A percentile compares a stretch with the other conserved stretches of the same genome.
These are phyloP conservation scores for Phytophthora sansomeana DNA, from an alignment of 352 stramenopile species.

Conservation along the genomic window DNA sequence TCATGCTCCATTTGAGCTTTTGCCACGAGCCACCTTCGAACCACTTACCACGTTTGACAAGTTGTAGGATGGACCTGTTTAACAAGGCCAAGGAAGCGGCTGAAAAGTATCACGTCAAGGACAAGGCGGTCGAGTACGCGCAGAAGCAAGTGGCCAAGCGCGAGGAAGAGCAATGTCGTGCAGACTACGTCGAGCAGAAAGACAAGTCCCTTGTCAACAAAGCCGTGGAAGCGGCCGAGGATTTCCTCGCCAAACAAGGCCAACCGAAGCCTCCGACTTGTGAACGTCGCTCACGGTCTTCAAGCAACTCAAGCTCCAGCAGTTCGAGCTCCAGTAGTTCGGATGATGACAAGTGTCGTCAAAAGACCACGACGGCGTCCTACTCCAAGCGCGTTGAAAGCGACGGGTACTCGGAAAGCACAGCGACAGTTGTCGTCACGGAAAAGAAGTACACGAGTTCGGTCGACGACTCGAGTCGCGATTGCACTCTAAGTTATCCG, in stretches of 20 bases:
- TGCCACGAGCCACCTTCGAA: not conserved
- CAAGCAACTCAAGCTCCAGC: not conserved
- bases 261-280: not conserved
- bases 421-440: not conserved
- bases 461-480: not conserved
- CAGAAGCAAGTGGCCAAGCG: constrained; percentile 26
- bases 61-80: constrained; percentile 14
- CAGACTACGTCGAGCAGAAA: constrained; percentile 10
- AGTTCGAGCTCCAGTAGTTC: constrained; percentile 12
- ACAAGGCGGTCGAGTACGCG: constrained; percentile 27
- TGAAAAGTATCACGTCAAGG: constrained; percentile 21
- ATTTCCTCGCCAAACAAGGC: constrained; percentile 21
- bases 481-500: not conserved
- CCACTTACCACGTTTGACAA: not conserved
- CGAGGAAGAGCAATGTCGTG: constrained; percentile 13
- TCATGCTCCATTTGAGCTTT: constrained; percentile 5
- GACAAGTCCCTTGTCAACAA: constrained; percentile 26
- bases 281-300: not conserved
- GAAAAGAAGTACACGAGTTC: constrained; percentile 1
- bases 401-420: not conserved
- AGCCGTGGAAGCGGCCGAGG: constrained; percentile 17
- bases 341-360: not conserved
- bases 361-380: not conserved
- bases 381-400: not conserved
- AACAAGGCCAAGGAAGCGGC: constrained; percentile 14